Evolutionary conservation across 2,329 filamentous ascomycete genomes (phyloP).

Genomic region (Neonectria sp.): DNA sequence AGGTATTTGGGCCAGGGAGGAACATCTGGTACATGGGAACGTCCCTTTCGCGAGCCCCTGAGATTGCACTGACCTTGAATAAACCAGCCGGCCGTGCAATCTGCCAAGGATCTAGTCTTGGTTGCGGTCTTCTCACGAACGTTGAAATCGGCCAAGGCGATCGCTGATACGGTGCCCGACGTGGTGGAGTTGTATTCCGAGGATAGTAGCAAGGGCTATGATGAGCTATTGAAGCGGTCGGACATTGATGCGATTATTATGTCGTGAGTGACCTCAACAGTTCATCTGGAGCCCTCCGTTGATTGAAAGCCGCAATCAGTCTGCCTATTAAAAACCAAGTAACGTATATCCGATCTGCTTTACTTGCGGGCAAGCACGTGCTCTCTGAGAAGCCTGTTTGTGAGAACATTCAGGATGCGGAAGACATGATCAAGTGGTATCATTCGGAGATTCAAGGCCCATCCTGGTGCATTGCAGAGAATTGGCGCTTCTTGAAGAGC

Average conservation of each 20-base stretch:
- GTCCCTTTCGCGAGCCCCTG: neutral
- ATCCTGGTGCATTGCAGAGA: conserved; percentile 32
- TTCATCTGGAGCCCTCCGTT: neutral
- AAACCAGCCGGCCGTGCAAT: conserved; percentile 11
- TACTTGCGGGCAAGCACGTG: conserved; percentile 21
- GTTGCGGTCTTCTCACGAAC: conserved; percentile 18
- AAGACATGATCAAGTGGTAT: conserved; percentile 24
- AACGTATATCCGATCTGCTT: conserved; percentile 12
- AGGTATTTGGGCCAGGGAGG: conserved; percentile 16
- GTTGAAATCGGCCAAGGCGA: conserved; percentile 9
- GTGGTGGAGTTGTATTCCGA: conserved; percentile 14
- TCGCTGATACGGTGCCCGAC: conserved; percentile 4
- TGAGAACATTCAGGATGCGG: conserved; percentile 6
- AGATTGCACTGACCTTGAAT: neutral
- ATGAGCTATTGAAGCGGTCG: conserved; percentile 10
- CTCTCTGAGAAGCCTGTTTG: conserved; percentile 21
- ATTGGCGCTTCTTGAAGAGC: conserved; percentile 33
- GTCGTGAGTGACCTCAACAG: neutral
- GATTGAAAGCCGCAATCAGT: neutral
- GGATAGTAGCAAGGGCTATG: neutral
- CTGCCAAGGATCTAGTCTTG: conserved; percentile 1
- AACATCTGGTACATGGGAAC: neutral
- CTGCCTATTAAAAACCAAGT: conserved; percentile 16
- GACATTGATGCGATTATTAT: conserved; percentile 21
- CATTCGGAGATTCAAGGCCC: conserved; percentile 9